phyloP scores from a whole-genome alignment of 371 early-diverging fungal species.

The Mortierella sp. region DNA sequence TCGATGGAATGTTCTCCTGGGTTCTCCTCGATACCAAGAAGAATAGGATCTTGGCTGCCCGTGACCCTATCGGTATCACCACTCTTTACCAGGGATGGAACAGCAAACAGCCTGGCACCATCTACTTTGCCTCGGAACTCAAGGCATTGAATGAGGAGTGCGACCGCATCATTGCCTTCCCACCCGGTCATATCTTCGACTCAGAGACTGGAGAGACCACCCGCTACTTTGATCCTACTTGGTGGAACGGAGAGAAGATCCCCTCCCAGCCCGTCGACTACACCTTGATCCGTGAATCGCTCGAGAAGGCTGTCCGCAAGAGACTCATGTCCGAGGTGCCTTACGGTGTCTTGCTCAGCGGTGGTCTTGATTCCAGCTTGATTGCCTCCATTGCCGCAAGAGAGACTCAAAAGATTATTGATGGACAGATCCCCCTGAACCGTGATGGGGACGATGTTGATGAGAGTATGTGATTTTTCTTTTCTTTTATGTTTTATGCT shows the following conservation, averaged over 20 bases:
- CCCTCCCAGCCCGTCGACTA: constrained; percentile 72
- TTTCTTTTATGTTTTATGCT: too few species aligned
- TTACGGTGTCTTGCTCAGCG: constrained; percentile 94
- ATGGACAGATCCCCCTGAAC: constrained; percentile 25
- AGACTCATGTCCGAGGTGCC: constrained; percentile 97
- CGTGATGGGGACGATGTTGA: constrained; percentile 76
- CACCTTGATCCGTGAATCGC: constrained; percentile 76
- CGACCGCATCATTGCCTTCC: constrained; percentile 95
- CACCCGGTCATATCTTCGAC: constrained; percentile 93
- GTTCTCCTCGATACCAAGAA: constrained; percentile 88
- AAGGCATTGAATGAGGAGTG: constrained; percentile 95
- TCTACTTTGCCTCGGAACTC: constrained; percentile 94
- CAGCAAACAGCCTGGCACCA: constrained; percentile 82
- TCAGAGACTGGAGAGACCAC: constrained; percentile 79
- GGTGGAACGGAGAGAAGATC: constrained; percentile 79
- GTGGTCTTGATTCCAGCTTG: constrained; percentile 95
- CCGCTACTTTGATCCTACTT: constrained; percentile 91
- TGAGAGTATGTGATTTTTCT: constrained; percentile 59
- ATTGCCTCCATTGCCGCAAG: constrained; percentile 94
- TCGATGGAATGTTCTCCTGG: constrained; percentile 97
- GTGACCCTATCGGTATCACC: constrained; percentile 98
- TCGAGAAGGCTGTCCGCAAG: constrained; percentile 92
- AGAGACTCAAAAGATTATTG: constrained; percentile 75
- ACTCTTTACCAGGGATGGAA: constrained; percentile 95
- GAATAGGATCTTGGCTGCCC: constrained; percentile 88